Conservation (phyloP, 345 rosid genomes). For the Viola odorata region DNA sequence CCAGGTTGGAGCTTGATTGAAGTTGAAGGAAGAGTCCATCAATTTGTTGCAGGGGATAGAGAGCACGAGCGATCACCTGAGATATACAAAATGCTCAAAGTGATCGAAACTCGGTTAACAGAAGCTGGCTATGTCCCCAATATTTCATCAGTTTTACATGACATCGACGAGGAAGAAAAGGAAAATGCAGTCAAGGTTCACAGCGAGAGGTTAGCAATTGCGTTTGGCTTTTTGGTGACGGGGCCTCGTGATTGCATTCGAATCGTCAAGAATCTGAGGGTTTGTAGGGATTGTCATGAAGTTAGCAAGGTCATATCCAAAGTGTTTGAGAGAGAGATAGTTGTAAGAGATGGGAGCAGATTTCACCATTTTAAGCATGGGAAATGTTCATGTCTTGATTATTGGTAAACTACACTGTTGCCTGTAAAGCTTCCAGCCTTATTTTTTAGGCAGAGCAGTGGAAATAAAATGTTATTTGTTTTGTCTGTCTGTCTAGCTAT, state of each 20-base stretch:
- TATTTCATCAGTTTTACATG: slow-evolving; percentile 22
- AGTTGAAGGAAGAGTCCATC: slow-evolving; percentile 19
- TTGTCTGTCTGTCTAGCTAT: too few species aligned
- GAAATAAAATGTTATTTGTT: too few species aligned
- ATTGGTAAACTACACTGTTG: slow-evolving; percentile 15
- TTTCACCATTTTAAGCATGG: slow-evolving; percentile 34
- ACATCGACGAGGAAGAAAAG: slow-evolving; percentile 31
- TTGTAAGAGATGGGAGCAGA: slow-evolving; percentile 32
- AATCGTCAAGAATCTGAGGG: slow-evolving; percentile 27
- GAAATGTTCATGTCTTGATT: slow-evolving; percentile 26
- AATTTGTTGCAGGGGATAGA: slow-evolving; percentile 23
- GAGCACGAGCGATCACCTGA: slow-evolving; percentile 14
- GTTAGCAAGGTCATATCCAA: slow-evolving; percentile 22
- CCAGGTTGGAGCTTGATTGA: slow-evolving; percentile 35
- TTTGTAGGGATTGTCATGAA: slow-evolving; percentile 27
- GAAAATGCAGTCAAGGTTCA: slow-evolving; percentile 24
- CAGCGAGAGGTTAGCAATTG: slow-evolving; percentile 32
- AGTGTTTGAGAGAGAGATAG: slow-evolving; percentile 23
- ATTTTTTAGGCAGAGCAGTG: too few species aligned
- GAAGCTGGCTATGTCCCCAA: slow-evolving; percentile 26
- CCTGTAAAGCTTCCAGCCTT: too few species aligned
- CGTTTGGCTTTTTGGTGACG: slow-evolving; percentile 24
- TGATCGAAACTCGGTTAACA: slow-evolving; percentile 17
- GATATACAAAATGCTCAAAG: slow-evolving; percentile 23
- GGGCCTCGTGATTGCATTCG: slow-evolving; percentile 15